Base-by-base conservation (phyloP, 306 rosid genomes). In the Arachis hypogaea region DNA sequence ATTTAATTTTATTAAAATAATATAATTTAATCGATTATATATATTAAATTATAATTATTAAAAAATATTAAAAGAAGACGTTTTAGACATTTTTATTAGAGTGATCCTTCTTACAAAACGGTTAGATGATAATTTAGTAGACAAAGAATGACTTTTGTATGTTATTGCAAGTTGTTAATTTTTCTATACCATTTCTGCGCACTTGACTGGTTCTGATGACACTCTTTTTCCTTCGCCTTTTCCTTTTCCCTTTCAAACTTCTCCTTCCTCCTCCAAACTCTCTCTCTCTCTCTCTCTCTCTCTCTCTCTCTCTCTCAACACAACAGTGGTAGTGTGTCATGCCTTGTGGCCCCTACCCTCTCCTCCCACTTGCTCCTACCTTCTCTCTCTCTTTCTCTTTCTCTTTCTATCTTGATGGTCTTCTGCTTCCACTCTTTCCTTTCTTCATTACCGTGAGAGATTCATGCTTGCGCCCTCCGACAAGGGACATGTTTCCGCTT, bases 261-360 rank as follows among this genome's bases (percentile, higher is more conserved):
- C 72, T 75, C 50, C 63, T 67, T 22, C 28, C 28, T 22, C 28
- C 28, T 22, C 28, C 28, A 22, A 22, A 22, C 28, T 22, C 28
- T 22, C 28, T 22, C 28, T 22, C 75, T 76, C 68, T 69, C 72
- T 80, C 58, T 52, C 70, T 50, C 86, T n/a, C 28, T 22, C 28
- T 22, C 28, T 22, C 28, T 22, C 75, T 76, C 68, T 69, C 72
- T 80, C 58, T 52, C 70, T 50, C 86, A 79, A 83, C 57, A 42
- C 68, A 62, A 67, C 36, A 82, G 38, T 33, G 4, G 3, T 33
- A 88, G 93, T 91, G 96, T 93, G 91, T 87, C 92, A 81, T 81
- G 73, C 77, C 82, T 83, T 80, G 88, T 88, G 94, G 98, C 84
- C 98, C 91, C 91, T 85, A 86, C 93, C 87, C 28, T 63, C 77